A percentile compares a stretch with the other conserved stretches of the same genome.
These are phyloP conservation scores for Oryza meyeriana DNA, from an alignment of 176 grass and related monocot genomes.

Conservation along the genomic window DNA sequence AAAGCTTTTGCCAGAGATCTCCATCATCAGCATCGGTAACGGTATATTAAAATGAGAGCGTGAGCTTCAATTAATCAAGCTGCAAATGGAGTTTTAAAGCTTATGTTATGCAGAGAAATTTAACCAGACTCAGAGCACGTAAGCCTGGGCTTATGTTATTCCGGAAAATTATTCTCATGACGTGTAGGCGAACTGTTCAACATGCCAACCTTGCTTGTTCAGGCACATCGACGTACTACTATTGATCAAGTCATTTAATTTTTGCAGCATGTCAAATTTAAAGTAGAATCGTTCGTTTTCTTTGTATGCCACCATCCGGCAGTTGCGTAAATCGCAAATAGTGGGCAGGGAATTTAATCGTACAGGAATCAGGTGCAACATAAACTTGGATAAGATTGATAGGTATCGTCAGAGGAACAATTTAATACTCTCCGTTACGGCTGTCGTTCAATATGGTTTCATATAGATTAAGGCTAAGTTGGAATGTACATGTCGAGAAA, in stretches of 20 bases:
- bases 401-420: too few relatives aligned
- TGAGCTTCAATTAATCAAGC: background rate
- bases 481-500: too few relatives aligned
- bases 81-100: background rate
- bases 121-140: background rate
- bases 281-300: background rate
- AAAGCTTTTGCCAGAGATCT: background rate
- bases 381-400: background rate
- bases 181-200: background rate
- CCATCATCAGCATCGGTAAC: background rate
- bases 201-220: background rate
- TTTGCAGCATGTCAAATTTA: background rate
- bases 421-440: too few relatives aligned
- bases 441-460: too few relatives aligned
- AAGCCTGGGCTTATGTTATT: background rate
- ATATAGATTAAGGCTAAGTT: too few relatives aligned
- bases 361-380: background rate
- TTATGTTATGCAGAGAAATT: background rate
- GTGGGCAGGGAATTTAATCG: background rate
- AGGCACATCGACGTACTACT: too few relatives aligned
- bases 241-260: background rate
- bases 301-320: background rate
- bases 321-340: background rate
- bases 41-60: background rate
- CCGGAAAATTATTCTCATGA: background rate